Evolutionary conservation across 148 eudicot genomes (phyloP).

Genomic region (Dianthus caryophyllus): DNA sequence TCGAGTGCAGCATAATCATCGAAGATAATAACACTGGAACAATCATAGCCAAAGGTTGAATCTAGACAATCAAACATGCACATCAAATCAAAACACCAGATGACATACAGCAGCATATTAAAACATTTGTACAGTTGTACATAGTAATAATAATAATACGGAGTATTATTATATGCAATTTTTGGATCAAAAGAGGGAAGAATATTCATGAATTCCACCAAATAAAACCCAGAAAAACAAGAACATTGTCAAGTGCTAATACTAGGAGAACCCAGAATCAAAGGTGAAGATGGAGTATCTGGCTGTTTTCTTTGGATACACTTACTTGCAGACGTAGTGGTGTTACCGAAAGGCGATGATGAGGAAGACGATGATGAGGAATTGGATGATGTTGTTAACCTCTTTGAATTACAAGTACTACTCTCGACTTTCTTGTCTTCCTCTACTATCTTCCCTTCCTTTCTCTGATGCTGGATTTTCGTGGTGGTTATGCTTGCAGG

Average conservation of each 20-base stretch:
- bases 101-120: not conserved
- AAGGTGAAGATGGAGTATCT: slow-evolving; percentile 31
- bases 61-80: slow-evolving; percentile 20
- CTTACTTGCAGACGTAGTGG: slow-evolving; percentile 4
- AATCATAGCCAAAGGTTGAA: not conserved
- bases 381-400: slow-evolving; percentile 23
- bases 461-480: slow-evolving; percentile 26
- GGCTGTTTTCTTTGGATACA: slow-evolving; percentile 12
- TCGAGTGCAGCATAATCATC: no score
- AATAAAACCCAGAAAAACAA: not conserved
- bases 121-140: slow-evolving; percentile 9
- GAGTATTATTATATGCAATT: slow-evolving; percentile 16
- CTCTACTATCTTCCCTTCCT: slow-evolving; percentile 20
- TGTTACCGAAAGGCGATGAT: slow-evolving; percentile 9
- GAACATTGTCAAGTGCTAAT: slow-evolving; percentile 10
- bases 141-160: not conserved
- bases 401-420: slow-evolving; percentile 22
- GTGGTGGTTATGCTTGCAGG: slow-evolving; percentile 39
- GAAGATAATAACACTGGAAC: not conserved
- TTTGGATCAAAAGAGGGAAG: not conserved
- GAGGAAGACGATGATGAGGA: slow-evolving; percentile 28
- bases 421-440: slow-evolving; percentile 18
- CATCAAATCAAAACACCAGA: slow-evolving; percentile 16
- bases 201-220: not conserved
- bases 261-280: slow-evolving; percentile 26